Evolutionary conservation across 352 stramenopile genomes (phyloP), one percentile per base, ranked within the genome.

Genomic region (Phytophthora syringae): DNA sequence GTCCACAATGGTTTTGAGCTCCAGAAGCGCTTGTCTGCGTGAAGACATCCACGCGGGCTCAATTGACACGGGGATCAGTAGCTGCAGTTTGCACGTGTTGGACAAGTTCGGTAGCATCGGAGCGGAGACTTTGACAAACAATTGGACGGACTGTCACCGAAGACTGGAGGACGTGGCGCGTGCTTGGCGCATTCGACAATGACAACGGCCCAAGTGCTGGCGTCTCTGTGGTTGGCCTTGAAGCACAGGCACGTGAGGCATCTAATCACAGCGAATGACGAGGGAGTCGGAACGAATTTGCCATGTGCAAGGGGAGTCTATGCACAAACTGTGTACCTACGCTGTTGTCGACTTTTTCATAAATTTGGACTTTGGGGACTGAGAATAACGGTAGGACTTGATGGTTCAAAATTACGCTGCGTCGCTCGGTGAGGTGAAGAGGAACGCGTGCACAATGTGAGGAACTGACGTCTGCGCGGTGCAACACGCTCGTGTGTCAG

Each of bases 381-480:
- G n/a, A n/a, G n/a, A n/a, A n/a, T n/a, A n/a, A n/a, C n/a, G n/a
- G n/a, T n/a, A n/a, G n/a, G n/a, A n/a, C n/a, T n/a, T n/a, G n/a
- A n/a, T n/a, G n/a, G n/a, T 32, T 32, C 27, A 32, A 32, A 32
- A 40, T 28, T 72, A 72, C 28, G 42, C 48, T 9, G 15, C 36
- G 16, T 51, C 21, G 22, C 10, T 64, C 28, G 50, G 3, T 52
- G 36, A 12, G 5, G 34, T 57, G 37, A 79, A 76, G 15, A 74
- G 15, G 55, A 79, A 79, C n/a, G 57, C 22, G 36, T 71, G 58
- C 28, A 79, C 52, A 21, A 76, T 15, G 51, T 66, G 71, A 37
- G 71, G 67, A 28, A 70, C 49, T 16, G 40, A 27, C n/a, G 40
- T 64, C 44, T 76, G 53, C 5, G 48, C 67, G n/a, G 43, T n/a